Evolutionary conservation across 2,329 filamentous ascomycete genomes (phyloP).

Genomic region (Botrytis porri): DNA sequence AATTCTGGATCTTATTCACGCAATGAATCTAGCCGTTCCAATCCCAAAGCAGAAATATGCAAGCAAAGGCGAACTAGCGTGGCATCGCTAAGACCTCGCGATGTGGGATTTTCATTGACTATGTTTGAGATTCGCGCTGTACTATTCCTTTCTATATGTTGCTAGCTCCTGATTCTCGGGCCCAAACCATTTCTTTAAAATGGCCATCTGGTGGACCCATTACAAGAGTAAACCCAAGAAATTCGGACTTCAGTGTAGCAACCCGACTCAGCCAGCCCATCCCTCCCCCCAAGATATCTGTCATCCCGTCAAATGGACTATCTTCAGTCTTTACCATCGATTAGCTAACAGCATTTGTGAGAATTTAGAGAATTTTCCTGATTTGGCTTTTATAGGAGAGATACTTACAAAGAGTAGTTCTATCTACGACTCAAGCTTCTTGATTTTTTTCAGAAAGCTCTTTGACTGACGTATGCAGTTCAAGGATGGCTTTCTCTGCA

Average conservation of each 20-base stretch:
- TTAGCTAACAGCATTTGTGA: not conserved
- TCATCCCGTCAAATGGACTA: not conserved
- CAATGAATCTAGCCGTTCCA: not conserved
- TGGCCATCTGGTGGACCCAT: not conserved
- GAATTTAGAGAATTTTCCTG: not conserved
- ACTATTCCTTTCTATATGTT: not conserved
- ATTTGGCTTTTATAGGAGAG: not conserved
- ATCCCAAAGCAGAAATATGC: not conserved
- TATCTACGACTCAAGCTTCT: not conserved
- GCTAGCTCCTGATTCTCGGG: not conserved
- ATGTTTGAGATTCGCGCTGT: not conserved
- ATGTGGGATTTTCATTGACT: not conserved
- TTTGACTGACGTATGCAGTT: not conserved
- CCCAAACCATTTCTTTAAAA: not conserved
- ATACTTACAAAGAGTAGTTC: not conserved
- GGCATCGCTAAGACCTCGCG: not conserved
- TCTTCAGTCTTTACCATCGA: not conserved
- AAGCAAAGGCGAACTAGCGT: not conserved
- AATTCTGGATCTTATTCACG: not conserved
- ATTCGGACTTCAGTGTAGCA: not conserved
- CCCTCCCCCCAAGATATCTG: too few species aligned
- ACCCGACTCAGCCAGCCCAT: not conserved
- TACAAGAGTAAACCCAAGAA: not conserved
- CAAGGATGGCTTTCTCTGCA: not conserved
- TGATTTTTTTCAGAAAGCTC: not conserved